These are phyloP conservation scores for Cydonia oblonga DNA, from an alignment of 331 rosid species.

Conservation along the genomic window DNA sequence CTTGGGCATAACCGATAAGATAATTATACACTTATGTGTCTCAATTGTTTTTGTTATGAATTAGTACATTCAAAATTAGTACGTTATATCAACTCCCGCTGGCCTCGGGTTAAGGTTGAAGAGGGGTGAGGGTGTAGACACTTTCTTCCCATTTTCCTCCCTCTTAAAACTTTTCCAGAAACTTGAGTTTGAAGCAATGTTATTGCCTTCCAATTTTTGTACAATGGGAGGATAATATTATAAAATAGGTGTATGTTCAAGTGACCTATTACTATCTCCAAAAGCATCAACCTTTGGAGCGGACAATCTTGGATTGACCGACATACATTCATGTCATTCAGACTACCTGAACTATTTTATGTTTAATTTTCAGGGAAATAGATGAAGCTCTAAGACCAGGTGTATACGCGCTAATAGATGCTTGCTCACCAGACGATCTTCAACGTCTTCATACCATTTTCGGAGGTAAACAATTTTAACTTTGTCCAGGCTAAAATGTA, in stretches of 20 bases:
- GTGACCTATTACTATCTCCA: background rate
- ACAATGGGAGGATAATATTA: background rate
- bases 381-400: slow-evolving; percentile 84
- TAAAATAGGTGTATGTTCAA: background rate
- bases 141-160: background rate
- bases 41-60: background rate
- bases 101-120: background rate
- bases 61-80: background rate
- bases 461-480: slow-evolving; percentile 54
- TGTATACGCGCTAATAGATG: slow-evolving; percentile 65
- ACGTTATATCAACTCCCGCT: background rate
- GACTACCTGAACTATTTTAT: slow-evolving; percentile 14
- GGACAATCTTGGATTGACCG: background rate
- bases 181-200: background rate
- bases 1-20: background rate
- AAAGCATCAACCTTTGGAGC: background rate
- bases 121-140: background rate
- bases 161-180: background rate
- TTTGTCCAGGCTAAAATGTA: background rate
- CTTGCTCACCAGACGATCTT: slow-evolving; percentile 74
- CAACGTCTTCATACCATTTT: slow-evolving; percentile 83
- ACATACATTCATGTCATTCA: background rate
- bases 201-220: background rate
- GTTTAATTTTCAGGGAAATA: slow-evolving; percentile 59
- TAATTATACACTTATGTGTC: background rate